These are phyloP conservation scores for Saccharomyces pastorianus DNA, from an alignment of 1,139 yeast species.

Conservation along the genomic window DNA sequence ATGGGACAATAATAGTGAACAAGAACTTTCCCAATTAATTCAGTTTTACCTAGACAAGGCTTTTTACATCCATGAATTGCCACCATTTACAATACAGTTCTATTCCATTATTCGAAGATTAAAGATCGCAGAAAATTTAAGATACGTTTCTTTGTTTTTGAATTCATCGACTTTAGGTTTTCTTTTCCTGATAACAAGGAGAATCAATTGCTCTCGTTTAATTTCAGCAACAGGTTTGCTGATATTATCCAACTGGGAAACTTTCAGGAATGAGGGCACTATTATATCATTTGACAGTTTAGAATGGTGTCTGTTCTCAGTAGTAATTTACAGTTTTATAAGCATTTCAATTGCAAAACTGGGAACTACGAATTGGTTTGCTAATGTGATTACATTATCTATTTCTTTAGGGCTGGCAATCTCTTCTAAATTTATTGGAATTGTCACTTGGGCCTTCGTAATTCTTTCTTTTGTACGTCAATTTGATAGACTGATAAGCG, in stretches of 20 bases:
- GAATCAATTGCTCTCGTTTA: slow-evolving; percentile 37
- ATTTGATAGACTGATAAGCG: not conserved
- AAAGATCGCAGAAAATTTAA: slow-evolving; percentile 43
- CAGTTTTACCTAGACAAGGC: not conserved
- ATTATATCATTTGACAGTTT: slow-evolving; percentile 46
- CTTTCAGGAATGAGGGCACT: slow-evolving; percentile 45
- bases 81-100: slow-evolving; percentile 19
- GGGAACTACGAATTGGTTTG: slow-evolving; percentile 41
- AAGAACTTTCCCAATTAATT: not conserved
- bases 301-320: slow-evolving; percentile 39
- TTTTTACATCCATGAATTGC: slow-evolving; percentile 4
- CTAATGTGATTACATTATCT: slow-evolving; percentile 29
- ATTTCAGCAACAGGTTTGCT: slow-evolving; percentile 41
- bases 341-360: slow-evolving; percentile 34
- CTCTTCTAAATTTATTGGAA: slow-evolving; percentile 47
- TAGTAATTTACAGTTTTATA: slow-evolving; percentile 41
- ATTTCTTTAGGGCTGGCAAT: slow-evolving; percentile 37
- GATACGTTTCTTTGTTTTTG: slow-evolving; percentile 42
- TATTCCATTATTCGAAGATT: slow-evolving; percentile 31
- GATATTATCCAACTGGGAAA: slow-evolving; percentile 45
- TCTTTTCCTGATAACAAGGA: slow-evolving; percentile 43
- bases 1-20: not conserved
- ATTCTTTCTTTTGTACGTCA: not conserved
- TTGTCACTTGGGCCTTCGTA: slow-evolving; percentile 34
- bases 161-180: slow-evolving; percentile 22